These are phyloP conservation scores for Carex myosuroides DNA, from an alignment of 176 grass and related monocot species.

Conservation along the genomic window DNA sequence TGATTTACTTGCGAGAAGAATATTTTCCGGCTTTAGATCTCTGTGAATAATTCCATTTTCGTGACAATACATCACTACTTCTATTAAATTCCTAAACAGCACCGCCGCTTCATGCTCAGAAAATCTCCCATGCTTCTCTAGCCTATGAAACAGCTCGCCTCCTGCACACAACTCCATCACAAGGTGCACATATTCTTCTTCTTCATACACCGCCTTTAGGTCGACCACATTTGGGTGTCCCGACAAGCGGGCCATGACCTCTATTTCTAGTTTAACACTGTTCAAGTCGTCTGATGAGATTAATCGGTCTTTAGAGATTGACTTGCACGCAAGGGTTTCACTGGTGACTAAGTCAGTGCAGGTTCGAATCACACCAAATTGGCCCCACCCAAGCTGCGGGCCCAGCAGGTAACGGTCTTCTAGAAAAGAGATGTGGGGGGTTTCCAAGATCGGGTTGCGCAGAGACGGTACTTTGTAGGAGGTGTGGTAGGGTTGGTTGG, in stretches of 20 bases:
- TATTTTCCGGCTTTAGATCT: conserved; percentile 96
- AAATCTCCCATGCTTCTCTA: conserved; percentile 73
- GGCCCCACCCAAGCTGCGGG: conserved; percentile 78
- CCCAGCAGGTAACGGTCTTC: conserved; percentile 75
- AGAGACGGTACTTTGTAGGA: conserved; percentile 74
- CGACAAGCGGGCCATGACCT: conserved; percentile 87
- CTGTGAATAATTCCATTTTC: conserved; percentile 87
- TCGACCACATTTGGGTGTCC: conserved; percentile 90
- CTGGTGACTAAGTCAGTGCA: conserved; percentile 79
- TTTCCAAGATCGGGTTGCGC: conserved; percentile 57
- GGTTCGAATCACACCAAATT: conserved; percentile 89
- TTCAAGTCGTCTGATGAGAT: conserved; percentile 65
- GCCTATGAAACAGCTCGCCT: conserved; percentile 87
- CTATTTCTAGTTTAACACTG: conserved; percentile 80
- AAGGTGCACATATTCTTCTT: conserved; percentile 71
- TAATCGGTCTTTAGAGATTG: conserved; percentile 86
- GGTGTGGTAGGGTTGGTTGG: conserved; percentile 30
- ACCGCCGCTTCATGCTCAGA: conserved; percentile 58
- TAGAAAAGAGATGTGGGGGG: conserved; percentile 69
- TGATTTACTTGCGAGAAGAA: conserved; percentile 78
- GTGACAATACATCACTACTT: conserved; percentile 85
- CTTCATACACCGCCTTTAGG: conserved; percentile 91
- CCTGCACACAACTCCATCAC: conserved; percentile 95
- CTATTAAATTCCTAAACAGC: conserved; percentile 78
- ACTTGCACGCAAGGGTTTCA: conserved; percentile 81